Evolutionary conservation across 2,329 filamentous ascomycete genomes (phyloP).

Genomic region (Paraphaeosphaeria sporulosa): DNA sequence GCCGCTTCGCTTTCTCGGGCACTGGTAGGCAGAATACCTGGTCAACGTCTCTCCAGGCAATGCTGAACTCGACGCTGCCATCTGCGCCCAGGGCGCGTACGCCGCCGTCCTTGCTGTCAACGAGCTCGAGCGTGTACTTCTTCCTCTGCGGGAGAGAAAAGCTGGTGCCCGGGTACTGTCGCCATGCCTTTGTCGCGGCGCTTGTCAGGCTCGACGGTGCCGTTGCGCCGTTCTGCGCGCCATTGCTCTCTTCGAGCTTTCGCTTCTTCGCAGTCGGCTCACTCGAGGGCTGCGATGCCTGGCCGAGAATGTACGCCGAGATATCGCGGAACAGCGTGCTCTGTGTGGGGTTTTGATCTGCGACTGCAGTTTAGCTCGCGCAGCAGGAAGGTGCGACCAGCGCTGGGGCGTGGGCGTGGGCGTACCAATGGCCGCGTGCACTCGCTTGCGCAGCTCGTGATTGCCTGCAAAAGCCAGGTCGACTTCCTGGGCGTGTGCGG

Average conservation of each 20-base stretch:
- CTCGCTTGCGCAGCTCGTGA: slow-evolving; percentile 46
- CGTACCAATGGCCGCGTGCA: slow-evolving; percentile 48
- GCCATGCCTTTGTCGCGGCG: slow-evolving; percentile 36
- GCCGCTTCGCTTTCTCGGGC: slow-evolving; percentile 69
- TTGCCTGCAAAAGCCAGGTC: slow-evolving; percentile 45
- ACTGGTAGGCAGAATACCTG: slow-evolving; percentile 69
- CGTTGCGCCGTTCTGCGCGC: slow-evolving; percentile 26
- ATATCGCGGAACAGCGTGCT: slow-evolving; percentile 47
- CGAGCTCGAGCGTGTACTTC: slow-evolving; percentile 68
- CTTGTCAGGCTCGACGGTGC: slow-evolving; percentile 30
- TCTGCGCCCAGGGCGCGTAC: slow-evolving; percentile 60
- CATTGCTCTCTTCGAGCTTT: slow-evolving; percentile 44
- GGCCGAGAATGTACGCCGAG: slow-evolving; percentile 43
- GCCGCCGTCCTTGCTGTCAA: slow-evolving; percentile 52
- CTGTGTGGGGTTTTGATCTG: slow-evolving; percentile 44
- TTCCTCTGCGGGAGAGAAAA: slow-evolving; percentile 70
- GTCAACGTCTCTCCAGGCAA: slow-evolving; percentile 59
- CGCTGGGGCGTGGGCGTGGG: neutral
- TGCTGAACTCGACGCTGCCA: slow-evolving; percentile 62
- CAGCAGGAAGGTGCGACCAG: slow-evolving; percentile 9
- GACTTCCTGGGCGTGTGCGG: slow-evolving; percentile 37
- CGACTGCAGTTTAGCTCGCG: slow-evolving; percentile 15
- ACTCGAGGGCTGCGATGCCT: slow-evolving; percentile 27
- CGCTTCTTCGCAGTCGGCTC: slow-evolving; percentile 50
- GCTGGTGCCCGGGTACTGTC: slow-evolving; percentile 58